Evolutionary conservation across 352 stramenopile species (phyloP).

Genomic region (Phytophthora capsici): DNA sequence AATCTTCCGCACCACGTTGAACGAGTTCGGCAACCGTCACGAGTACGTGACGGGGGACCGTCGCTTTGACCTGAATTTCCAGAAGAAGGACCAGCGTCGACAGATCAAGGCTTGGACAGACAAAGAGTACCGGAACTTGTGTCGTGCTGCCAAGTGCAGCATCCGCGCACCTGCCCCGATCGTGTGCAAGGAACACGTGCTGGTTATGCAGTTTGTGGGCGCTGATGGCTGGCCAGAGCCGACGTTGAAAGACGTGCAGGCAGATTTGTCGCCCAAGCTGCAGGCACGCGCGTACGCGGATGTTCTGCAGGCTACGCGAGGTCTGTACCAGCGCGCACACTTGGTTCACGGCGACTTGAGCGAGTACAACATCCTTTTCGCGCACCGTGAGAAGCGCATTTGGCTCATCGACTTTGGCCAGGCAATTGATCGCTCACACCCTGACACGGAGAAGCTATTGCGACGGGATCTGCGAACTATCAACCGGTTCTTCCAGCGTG

Average conservation of each 20-base stretch:
- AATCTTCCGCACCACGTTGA: conserved; percentile 88
- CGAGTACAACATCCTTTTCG: conserved; percentile 92
- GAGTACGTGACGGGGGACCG: conserved; percentile 87
- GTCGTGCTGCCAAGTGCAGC: conserved; percentile 49
- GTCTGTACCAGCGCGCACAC: conserved; percentile 59
- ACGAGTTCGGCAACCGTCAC: conserved; percentile 82
- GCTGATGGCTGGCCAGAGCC: conserved; percentile 60
- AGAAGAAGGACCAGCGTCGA: conserved; percentile 70
- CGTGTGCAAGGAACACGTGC: conserved; percentile 68
- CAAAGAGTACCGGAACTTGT: conserved; percentile 76
- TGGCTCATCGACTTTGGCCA: conserved; percentile 95
- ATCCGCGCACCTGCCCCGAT: conserved; percentile 56
- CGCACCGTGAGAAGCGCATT: conserved; percentile 53
- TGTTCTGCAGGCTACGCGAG: conserved; percentile 50
- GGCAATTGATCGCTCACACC: conserved; percentile 84
- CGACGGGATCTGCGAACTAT: conserved; percentile 80
- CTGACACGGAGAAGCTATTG: conserved; percentile 67
- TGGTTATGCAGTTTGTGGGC: conserved; percentile 80
- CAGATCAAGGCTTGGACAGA: conserved; percentile 81
- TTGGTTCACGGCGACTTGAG: conserved; percentile 76
- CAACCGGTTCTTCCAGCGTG: conserved; percentile 76
- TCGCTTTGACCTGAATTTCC: conserved; percentile 76
- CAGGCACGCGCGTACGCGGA: conserved; percentile 63
- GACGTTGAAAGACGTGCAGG: conserved; percentile 68
- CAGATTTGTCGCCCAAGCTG: conserved; percentile 56